Evolutionary conservation across 2,329 filamentous ascomycete genomes (phyloP), one percentile per base, ranked within the genome.

Genomic region (Trichoderma sp.): DNA sequence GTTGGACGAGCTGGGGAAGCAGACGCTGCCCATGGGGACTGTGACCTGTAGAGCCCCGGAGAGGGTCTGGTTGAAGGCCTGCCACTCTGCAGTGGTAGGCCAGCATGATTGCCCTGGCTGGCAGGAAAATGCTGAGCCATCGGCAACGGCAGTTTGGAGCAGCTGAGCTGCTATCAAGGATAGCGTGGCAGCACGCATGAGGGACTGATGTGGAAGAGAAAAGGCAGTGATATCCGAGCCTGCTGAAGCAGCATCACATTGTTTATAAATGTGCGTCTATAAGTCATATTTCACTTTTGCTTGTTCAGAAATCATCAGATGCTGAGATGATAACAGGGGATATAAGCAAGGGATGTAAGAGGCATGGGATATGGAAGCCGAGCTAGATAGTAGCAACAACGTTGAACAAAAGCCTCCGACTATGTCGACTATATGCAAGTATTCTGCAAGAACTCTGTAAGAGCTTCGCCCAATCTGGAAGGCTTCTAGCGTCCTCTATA

Each of bases 11-110:
- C 51, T 56, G 34, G 37, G 52, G 24, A 60, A 60, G 24, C 86
- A 89, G 1, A 82, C 78, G 5, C 79, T 74, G 3, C 80, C 86
- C 11, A 87, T 74, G 1, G 86, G 85, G 0, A 83, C 76, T 0
- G 84, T 87, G 1, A 78, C 78, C 34, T 88, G 78, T 21, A 89
- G 77, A 14, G 77, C 78, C 0, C 87, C 87, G 4, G 77, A 77
- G 0, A 88, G 75, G 3, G 85, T 83, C 26, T 75, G 52, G 73
- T 89, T 89, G 70, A 89, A 81, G 2, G 72, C 63, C 8, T 75
- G 71, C 86, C 86, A 89, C 18, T 76, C 74, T 13, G 71, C 60
- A 2, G 69, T 30, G 0, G 79, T 77, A 0, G 87, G 87, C 87
- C 87, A 89, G 73, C 82, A 85, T 28, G 63, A 7, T 8, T 66